Percentiles rank a stretch among this genome's conserved stretches.
Evolutionary conservation across 2,329 filamentous ascomycete genomes (phyloP).

Genomic region (Blastomyces parvus): DNA sequence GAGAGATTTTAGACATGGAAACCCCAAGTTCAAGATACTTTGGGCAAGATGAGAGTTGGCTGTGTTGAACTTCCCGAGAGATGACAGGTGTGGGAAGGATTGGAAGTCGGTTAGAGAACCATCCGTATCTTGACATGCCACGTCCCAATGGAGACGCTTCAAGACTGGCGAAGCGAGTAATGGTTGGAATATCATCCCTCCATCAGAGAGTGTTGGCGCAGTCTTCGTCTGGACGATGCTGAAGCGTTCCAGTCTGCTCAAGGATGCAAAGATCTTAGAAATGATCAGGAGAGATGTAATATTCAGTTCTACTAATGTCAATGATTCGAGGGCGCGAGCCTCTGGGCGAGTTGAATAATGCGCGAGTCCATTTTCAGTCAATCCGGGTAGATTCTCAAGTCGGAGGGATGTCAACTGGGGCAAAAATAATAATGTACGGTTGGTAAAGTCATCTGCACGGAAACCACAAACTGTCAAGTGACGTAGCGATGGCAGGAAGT

Average conservation of each 20-base stretch:
- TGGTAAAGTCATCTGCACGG: constrained; percentile 45
- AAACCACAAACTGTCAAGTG: constrained; percentile 49
- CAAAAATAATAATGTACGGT: constrained; percentile 45
- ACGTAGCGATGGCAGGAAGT: constrained; percentile 43
- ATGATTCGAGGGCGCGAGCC: constrained; percentile 36
- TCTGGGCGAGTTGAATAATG: constrained; percentile 42
- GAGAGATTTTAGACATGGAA: constrained; percentile 32
- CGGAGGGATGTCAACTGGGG: constrained; percentile 45
- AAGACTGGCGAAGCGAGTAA: constrained; percentile 43
- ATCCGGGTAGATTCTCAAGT: constrained; percentile 46
- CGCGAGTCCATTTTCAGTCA: constrained; percentile 48
- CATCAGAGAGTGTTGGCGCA: constrained; percentile 38
- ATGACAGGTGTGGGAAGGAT: constrained; percentile 29
- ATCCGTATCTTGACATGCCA: constrained; percentile 30
- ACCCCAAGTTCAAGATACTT: constrained; percentile 36
- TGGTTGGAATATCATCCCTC: constrained; percentile 38
- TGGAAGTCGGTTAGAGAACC: constrained; percentile 32
- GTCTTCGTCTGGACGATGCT: constrained; percentile 43
- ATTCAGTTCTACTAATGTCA: constrained; percentile 46
- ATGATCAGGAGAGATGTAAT: constrained; percentile 44
- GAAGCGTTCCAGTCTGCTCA: constrained; percentile 41
- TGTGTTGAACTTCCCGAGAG: constrained; percentile 26
- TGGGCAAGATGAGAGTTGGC: constrained; percentile 37
- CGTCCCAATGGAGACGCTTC: constrained; percentile 49
- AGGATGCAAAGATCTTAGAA: constrained; percentile 42